Evolutionary conservation across 202 grass and related monocot genomes (phyloP), one percentile per base, ranked within the genome.

Genomic region (Eragrostis tef): DNA sequence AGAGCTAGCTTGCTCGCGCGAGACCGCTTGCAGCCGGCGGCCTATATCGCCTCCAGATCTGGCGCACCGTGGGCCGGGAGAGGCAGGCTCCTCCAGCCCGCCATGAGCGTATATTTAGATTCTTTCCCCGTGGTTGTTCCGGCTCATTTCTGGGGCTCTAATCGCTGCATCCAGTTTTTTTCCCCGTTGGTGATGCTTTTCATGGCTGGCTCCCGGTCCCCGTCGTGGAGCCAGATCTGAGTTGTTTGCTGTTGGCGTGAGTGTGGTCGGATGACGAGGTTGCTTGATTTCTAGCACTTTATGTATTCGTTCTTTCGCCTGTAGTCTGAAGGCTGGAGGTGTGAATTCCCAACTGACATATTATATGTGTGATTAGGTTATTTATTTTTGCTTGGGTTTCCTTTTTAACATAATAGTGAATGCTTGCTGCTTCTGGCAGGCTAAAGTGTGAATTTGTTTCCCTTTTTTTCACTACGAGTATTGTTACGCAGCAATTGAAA

Each of bases 211-310:
- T 36, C 45, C 20, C 3, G 47, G 20, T 67, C 12, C n/a, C 19
- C 9, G 0, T 36, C 13, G 27, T 66, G 29, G 19, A 56, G 48
- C 77, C 20, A 79, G 77, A 79, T 79, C 63, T 79, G 62, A 13
- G 6, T 1, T 2, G 12, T 3, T 60, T 64, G 2, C 15, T 64
- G 12, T 16, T 12, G 6, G 24, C 59, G 59, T 62, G 26, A 27
- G 26, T 15, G 60, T 7, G 2, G 7, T 6, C 63, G 46, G 17
- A 41, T 66, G 60, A 50, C 26, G 27, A 8, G 21, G 14, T 67
- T 42, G 48, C 31, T 67, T 34, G 44, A 50, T 36, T 52, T 19
- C 5, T 7, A 16, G 8, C 27, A 25, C 36, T 31, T 31, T 31
- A n/a, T n/a, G 0, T 46, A 7, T 19, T 24, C 1, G 11, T 15